A percentile compares a stretch with the other conserved stretches of the same genome.
phyloP scores from a whole-genome alignment of 2,329 filamentous ascomycete species.

The Aspergillus ustus region DNA sequence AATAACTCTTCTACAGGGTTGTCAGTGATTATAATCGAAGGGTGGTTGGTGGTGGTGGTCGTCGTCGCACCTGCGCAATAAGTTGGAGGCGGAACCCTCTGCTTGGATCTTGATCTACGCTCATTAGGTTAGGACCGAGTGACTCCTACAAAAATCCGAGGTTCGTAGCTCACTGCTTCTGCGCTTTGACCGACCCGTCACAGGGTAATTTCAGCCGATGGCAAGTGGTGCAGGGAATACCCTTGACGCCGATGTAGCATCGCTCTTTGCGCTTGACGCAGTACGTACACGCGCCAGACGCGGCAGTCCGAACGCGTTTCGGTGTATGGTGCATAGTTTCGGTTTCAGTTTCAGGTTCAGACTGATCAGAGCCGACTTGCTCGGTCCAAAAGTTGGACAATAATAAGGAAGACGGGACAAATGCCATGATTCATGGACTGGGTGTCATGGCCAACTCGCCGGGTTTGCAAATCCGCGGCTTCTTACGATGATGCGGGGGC shows the following conservation, averaged over 20 bases:
- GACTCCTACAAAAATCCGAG: no score
- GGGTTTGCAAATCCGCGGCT: no score
- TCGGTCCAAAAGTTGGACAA: no score
- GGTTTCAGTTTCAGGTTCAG: no score
- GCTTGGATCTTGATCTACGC: background rate
- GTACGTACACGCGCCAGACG: constrained; percentile 11
- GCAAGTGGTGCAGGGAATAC: constrained; percentile 15
- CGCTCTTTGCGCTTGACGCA: constrained; percentile 16
- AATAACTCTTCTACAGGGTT: background rate
- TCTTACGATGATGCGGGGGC: no score
- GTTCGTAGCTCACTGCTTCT: no score
- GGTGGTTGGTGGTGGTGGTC: no score
- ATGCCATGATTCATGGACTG: background rate
- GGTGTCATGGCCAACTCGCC: background rate
- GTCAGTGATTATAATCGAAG: background rate
- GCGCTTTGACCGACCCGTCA: background rate
- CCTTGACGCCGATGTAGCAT: constrained; percentile 18
- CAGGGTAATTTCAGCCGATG: constrained; percentile 10
- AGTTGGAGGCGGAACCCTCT: background rate
- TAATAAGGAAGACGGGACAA: no score
- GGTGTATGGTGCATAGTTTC: background rate
- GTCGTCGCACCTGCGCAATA: background rate
- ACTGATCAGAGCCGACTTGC: no score
- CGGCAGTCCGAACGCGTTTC: background rate
- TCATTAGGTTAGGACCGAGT: no score